These are phyloP conservation scores for Hippophae gyantsensis DNA, from an alignment of 306 rosid genomes.

Conservation along the genomic window DNA sequence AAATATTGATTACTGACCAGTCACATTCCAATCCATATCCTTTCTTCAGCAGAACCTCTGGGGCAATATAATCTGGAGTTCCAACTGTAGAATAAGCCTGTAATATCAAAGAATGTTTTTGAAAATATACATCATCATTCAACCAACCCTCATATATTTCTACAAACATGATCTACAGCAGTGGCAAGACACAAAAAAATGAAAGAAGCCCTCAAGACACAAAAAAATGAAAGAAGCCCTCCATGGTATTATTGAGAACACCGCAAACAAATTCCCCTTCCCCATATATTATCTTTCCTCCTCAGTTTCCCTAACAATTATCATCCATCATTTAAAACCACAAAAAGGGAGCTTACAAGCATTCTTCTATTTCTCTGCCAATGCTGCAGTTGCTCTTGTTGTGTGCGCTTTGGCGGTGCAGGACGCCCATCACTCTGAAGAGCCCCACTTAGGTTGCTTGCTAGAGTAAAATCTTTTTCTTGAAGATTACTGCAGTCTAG, in stretches of 20 bases:
- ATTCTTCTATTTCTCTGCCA: conserved; percentile 82
- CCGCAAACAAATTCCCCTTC: too few relatives aligned
- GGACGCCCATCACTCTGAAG: conserved; percentile 14
- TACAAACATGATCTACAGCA: neutral
- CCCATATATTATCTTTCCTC: neutral
- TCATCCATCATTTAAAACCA: neutral
- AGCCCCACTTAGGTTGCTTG: conserved; percentile 15
- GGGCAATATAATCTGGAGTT: conserved; percentile 89
- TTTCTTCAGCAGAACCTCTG: conserved; percentile 69
- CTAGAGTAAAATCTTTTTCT: conserved; percentile 27
- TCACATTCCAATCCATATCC: conserved; percentile 92
- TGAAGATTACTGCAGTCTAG: conserved; percentile 67
- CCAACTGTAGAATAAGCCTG: conserved; percentile 93
- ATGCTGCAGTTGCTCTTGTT: conserved; percentile 69
- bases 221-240: too few relatives aligned
- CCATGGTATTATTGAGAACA: too few relatives aligned
- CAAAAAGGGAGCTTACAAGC: conserved; percentile 38
- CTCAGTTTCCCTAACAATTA: too few relatives aligned
- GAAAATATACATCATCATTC: too few relatives aligned
- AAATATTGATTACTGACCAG: conserved; percentile 40
- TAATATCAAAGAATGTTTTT: too few relatives aligned
- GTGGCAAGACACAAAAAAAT: too few relatives aligned
- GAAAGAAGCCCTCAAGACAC: too few relatives aligned
- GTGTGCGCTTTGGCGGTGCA: conserved; percentile 41
- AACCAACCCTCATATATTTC: too few relatives aligned